These are phyloP conservation scores for Aegle marmelos DNA, from an alignment of 345 rosid species.

Conservation along the genomic window DNA sequence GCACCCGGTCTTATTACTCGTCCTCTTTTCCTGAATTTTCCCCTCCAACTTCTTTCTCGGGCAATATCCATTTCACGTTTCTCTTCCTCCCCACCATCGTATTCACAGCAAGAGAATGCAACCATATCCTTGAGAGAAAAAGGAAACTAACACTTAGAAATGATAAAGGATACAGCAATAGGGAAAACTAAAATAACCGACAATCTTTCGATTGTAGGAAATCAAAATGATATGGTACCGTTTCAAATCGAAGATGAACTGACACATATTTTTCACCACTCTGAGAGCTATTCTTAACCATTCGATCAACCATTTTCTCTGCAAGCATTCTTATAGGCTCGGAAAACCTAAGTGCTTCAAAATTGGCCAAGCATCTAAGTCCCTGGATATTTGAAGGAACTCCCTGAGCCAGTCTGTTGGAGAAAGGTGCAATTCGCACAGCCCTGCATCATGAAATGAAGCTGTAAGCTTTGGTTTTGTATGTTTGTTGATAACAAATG, in stretches of 20 bases:
- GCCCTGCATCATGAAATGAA: slow-evolving; percentile 55
- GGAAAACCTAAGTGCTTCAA: slow-evolving; percentile 78
- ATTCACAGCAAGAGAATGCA: slow-evolving; percentile 97
- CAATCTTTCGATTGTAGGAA: neutral
- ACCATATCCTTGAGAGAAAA: slow-evolving; percentile 74
- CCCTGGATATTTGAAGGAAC: slow-evolving; percentile 78
- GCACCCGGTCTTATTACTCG: slow-evolving; percentile 86
- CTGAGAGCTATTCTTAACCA: slow-evolving; percentile 61
- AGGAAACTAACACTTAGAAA: slow-evolving; percentile 16
- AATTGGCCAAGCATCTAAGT: slow-evolving; percentile 85
- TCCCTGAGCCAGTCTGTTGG: slow-evolving; percentile 88
- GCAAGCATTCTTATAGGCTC: slow-evolving; percentile 83
- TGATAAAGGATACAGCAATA: neutral
- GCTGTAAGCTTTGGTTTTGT: neutral
- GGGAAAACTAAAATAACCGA: neutral
- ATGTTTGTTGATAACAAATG: no score
- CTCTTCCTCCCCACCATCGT: slow-evolving; percentile 91
- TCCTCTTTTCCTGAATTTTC: slow-evolving; percentile 89
- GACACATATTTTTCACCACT: slow-evolving; percentile 81
- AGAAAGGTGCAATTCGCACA: slow-evolving; percentile 96
- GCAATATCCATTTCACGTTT: slow-evolving; percentile 89
- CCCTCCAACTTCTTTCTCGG: slow-evolving; percentile 94
- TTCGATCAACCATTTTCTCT: slow-evolving; percentile 87
- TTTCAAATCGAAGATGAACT: slow-evolving; percentile 97
- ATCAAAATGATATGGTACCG: slow-evolving; percentile 38